Percentiles rank a stretch among this genome's conserved stretches.
phyloP scores from a whole-genome alignment of 1,139 yeast species.

The Magnusiomyces fungicola region DNA sequence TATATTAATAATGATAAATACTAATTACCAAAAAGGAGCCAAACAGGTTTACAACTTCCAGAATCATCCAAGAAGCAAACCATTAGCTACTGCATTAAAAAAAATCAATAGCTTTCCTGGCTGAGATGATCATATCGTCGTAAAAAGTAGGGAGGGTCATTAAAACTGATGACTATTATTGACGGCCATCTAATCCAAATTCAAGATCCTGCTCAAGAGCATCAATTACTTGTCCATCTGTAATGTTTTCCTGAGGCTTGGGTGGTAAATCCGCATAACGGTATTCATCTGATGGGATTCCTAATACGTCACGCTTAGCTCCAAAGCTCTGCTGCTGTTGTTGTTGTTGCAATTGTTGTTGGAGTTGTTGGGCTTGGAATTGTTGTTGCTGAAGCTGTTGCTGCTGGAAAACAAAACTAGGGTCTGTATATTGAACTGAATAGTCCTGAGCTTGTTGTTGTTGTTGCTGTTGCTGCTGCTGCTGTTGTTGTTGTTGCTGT shows the following conservation, averaged over 20 bases:
- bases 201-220: conserved; percentile 53
- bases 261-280: conserved; percentile 40
- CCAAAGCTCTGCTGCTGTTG: conserved; percentile 27
- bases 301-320: conserved; percentile 21
- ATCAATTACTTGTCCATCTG: conserved; percentile 22
- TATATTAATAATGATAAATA: too few species aligned
- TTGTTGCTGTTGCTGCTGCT: conserved; percentile 18
- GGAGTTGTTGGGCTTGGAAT: conserved; percentile 15
- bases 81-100: too few species aligned
- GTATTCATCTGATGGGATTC: conserved; percentile 32
- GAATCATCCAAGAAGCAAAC: too few species aligned
- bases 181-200: conserved; percentile 46
- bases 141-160: too few species aligned
- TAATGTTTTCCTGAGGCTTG: conserved; percentile 36
- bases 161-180: too few species aligned
- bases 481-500: conserved; percentile 17
- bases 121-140: too few species aligned
- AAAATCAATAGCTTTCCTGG: too few species aligned
- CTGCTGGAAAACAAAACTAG: too few species aligned
- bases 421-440: conserved; percentile 24
- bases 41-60: too few species aligned
- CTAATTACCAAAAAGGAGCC: too few species aligned
- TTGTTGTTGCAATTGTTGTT: conserved; percentile 15
- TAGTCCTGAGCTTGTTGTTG: conserved; percentile 24
- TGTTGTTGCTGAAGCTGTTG: conserved; percentile 22